Evolutionary conservation across 345 rosid species (phyloP).

Genomic region (Camelina sativa): DNA sequence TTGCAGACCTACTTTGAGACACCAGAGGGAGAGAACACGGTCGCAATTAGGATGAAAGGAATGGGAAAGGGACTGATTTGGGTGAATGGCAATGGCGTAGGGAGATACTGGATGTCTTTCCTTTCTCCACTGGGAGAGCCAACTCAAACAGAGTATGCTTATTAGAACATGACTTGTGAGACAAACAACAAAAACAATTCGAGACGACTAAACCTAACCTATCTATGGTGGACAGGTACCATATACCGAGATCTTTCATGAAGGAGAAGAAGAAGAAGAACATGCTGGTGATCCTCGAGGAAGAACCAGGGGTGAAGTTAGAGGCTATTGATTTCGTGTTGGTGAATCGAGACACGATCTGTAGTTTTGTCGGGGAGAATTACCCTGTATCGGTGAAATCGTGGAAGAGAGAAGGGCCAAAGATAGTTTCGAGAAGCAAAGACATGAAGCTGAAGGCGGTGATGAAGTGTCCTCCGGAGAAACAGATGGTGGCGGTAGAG

Average conservation of each 20-base stretch:
- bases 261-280: slow-evolving; percentile 54
- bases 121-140: slow-evolving; percentile 67
- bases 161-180: background rate
- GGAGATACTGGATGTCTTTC: slow-evolving; percentile 83
- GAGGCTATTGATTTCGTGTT: slow-evolving; percentile 53
- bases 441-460: slow-evolving; percentile 52
- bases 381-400: slow-evolving; percentile 59
- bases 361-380: slow-evolving; percentile 56
- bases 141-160: slow-evolving; percentile 58
- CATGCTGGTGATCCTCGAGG: slow-evolving; percentile 72
- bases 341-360: slow-evolving; percentile 73
- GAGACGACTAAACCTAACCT: slow-evolving; percentile 3
- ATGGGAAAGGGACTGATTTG: slow-evolving; percentile 87
- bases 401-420: slow-evolving; percentile 50
- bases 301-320: slow-evolving; percentile 56
- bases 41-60: slow-evolving; percentile 56
- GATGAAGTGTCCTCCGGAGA: slow-evolving; percentile 52
- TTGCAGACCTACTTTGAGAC: slow-evolving; percentile 64
- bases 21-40: slow-evolving; percentile 64
- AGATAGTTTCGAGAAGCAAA: slow-evolving; percentile 31
- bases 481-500: slow-evolving; percentile 58
- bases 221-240: slow-evolving; percentile 45
- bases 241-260: slow-evolving; percentile 75
- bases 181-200: background rate
- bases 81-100: slow-evolving; percentile 80